Evolutionary conservation across 768 basidiomycete species (phyloP), one percentile per base, ranked within the genome.

Genomic region (Termitomyces sp.): DNA sequence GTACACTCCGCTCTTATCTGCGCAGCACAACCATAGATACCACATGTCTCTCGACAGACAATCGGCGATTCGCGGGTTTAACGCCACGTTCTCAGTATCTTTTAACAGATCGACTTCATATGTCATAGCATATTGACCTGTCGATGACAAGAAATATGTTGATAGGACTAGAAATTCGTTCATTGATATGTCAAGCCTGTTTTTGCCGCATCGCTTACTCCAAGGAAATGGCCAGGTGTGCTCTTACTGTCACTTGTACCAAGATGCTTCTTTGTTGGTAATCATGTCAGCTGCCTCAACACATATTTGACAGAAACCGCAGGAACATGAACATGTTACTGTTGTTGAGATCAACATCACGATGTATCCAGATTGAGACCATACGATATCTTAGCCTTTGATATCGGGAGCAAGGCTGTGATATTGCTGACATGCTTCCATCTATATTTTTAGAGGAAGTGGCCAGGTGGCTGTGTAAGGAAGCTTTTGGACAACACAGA

Each of bases 61-160:
- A 57, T 51, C 50, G 50, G 56, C 20, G 50, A 52, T 53, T 46
- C 37, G 44, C 43, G 44, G 36, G 37, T 46, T 41, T 18, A 51
- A 46, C 34, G 41, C 34, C 18, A 51, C 24, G 3, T 1, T 34
- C 24, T n/a, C 10, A 12, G n/a, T 32, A 32, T 16, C 6, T 36
- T 14, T 16, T 16, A 5, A 36, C 13, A 36, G 13, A 2, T 27
- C 18, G 26, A 18, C n/a, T 13, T 26, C n/a, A 8, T 12, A 32
- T 14, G 1, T 10, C 29, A 31, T 18, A 22, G 31, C 34, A 50
- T 5, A 36, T 26, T 24, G 36, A 18, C 36, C 8, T 9, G 3
- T 24, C 24, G 4, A 24, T 22, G 36, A 22, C 26, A 9, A 27
- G 36, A 27, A 7, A n/a, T n/a, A n/a, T 18, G n/a, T 26, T 18